Percentiles rank a stretch among this genome's conserved stretches.
These are phyloP conservation scores for Lippia alba DNA, from an alignment of 305 asterid genomes.

Conservation along the genomic window DNA sequence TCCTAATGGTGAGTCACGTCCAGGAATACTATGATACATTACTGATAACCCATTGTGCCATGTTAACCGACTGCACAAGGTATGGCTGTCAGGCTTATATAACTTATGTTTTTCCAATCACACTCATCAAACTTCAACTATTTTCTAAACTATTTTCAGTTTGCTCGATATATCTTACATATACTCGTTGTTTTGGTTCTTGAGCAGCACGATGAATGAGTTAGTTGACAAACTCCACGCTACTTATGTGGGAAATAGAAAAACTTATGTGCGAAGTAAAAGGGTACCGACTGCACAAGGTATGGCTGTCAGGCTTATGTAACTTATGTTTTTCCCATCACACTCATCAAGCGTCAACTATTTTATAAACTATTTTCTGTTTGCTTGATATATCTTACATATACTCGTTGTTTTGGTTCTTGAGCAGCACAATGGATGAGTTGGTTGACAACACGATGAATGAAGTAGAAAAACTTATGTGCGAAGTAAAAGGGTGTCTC, in stretches of 20 bases:
- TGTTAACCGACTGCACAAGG: slow-evolving; percentile 98
- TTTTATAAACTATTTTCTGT: too few species aligned
- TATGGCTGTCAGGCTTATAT: slow-evolving; percentile 37
- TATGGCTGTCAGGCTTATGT: slow-evolving; percentile 38
- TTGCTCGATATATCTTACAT: slow-evolving; percentile 17
- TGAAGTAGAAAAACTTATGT: too few species aligned
- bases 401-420: not conserved
- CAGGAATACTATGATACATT: slow-evolving; percentile 92
- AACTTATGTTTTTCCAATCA: not conserved
- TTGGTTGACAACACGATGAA: slow-evolving; percentile 91
- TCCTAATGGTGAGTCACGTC: slow-evolving; percentile 25
- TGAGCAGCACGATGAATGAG: slow-evolving; percentile 85
- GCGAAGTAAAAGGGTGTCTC: slow-evolving; percentile 66
- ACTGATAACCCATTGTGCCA: slow-evolving; percentile 79
- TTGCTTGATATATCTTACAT: slow-evolving; percentile 18
- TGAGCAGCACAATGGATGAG: slow-evolving; percentile 88
- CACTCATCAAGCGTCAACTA: slow-evolving; percentile 14
- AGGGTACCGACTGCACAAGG: slow-evolving; percentile 98
- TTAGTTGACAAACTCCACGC: slow-evolving; percentile 87
- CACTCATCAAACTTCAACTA: slow-evolving; percentile 13
- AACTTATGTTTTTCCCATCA: not conserved
- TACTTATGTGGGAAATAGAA: slow-evolving; percentile 61
- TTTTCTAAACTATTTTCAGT: slow-evolving; percentile 2
- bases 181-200: not conserved
- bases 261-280: slow-evolving; percentile 78